phyloP scores from a whole-genome alignment of 768 basidiomycete genomes.

The Tylopilus sp. region DNA sequence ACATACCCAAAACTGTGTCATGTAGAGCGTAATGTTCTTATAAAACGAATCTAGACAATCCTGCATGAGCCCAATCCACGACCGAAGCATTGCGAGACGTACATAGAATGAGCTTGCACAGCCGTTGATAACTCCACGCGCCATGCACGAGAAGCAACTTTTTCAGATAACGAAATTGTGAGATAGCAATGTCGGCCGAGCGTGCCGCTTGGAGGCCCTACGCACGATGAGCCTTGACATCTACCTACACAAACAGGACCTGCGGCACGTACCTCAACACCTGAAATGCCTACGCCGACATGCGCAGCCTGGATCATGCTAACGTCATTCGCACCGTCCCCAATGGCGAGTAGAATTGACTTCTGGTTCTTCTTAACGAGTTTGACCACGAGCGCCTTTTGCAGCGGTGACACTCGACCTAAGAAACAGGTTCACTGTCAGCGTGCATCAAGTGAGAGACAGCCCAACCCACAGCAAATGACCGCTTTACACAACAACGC shows the following conservation, averaged over 20 bases:
- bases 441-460: not conserved
- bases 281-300: constrained; percentile 96
- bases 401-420: constrained; percentile 94
- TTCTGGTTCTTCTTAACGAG: constrained; percentile 98
- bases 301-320: constrained; percentile 99
- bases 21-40: constrained; percentile 97
- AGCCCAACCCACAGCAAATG: constrained; percentile 72
- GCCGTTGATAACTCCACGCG: constrained; percentile 94
- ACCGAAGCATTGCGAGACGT: constrained; percentile 32
- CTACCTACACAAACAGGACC: not conserved
- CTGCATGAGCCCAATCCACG: not conserved
- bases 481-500: constrained; percentile 99
- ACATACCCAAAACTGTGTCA: constrained; percentile 96
- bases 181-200: constrained; percentile 96
- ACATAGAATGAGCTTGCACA: constrained; percentile 97
- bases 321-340: constrained; percentile 97
- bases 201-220: constrained; percentile 97
- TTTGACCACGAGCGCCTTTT: constrained; percentile 97
- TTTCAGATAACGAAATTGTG: constrained; percentile 93
- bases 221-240: too few species aligned
- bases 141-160: constrained; percentile 96
- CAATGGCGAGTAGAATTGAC: constrained; percentile 91
- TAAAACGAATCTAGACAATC: constrained; percentile 82
- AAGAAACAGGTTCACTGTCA: not conserved
- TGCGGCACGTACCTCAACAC: constrained; percentile 72